These are phyloP conservation scores for Gossypium ekmanianum DNA, from an alignment of 345 rosid species.

Conservation along the genomic window DNA sequence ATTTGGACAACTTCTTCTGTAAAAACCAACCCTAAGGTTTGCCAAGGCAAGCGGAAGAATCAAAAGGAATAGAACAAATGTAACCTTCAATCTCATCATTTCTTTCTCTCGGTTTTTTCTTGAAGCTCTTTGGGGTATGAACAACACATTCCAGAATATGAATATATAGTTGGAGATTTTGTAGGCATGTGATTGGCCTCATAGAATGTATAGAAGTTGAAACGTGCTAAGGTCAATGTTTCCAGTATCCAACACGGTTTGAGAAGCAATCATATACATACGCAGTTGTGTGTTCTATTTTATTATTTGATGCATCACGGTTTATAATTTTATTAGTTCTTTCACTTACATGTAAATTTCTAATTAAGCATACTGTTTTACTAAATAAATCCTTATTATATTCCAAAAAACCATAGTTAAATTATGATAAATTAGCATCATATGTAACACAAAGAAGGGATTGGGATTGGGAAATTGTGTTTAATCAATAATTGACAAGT, in stretches of 20 bases:
- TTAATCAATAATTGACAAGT: background rate
- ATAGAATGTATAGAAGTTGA: background rate
- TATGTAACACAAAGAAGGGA: background rate
- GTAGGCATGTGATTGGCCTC: background rate
- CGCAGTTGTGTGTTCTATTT: background rate
- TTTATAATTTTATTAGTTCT: background rate
- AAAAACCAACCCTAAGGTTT: slow-evolving; percentile 50
- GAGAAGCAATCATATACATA: background rate
- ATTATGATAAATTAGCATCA: background rate
- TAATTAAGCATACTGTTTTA: background rate
- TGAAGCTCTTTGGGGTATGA: background rate
- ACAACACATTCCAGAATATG: background rate
- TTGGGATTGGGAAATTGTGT: background rate
- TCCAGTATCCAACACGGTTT: background rate
- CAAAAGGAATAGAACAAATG: slow-evolving; percentile 22
- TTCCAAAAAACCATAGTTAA: background rate
- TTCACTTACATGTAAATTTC: background rate
- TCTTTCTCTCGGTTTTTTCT: background rate
- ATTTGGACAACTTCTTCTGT: slow-evolving; percentile 49
- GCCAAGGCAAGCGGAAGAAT: slow-evolving; percentile 39
- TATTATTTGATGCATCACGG: too few species aligned
- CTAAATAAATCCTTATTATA: background rate
- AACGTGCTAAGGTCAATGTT: slow-evolving; percentile 9
- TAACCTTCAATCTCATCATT: slow-evolving; percentile 8
- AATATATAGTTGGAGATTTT: background rate